phyloP scores from a whole-genome alignment of 2,329 filamentous ascomycete species.

The Penicillium concentricum region DNA sequence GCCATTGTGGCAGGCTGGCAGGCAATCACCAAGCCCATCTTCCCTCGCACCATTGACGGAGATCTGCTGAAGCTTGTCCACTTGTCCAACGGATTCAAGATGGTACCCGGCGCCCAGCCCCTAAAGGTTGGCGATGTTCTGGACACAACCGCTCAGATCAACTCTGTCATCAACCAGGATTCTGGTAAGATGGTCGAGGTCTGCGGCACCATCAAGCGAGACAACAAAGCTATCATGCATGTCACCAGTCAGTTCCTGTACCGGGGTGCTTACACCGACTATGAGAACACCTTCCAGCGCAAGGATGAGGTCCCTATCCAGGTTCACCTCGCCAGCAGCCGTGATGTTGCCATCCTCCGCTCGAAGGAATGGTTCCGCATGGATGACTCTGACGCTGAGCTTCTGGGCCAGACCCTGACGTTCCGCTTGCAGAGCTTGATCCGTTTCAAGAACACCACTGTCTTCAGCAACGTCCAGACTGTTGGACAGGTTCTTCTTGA shows the following conservation, averaged over 20 bases:
- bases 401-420: conserved; percentile 87
- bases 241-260: conserved; percentile 98
- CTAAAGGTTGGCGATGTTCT: conserved; percentile 94
- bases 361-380: conserved; percentile 98
- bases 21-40: conserved; percentile 98
- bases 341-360: conserved; percentile 88
- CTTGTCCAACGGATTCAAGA: conserved; percentile 95
- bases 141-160: conserved; percentile 90
- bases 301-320: conserved; percentile 96
- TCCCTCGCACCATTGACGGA: conserved; percentile 92
- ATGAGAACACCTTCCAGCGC: conserved; percentile 97
- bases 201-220: conserved; percentile 89
- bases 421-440: conserved; percentile 94
- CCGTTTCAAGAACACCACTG: conserved; percentile 89
- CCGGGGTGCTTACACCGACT: conserved; percentile 88
- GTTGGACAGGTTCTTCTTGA: conserved; percentile 89
- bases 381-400: conserved; percentile 78
- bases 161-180: conserved; percentile 96
- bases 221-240: conserved; percentile 88
- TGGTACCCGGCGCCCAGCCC: conserved; percentile 92
- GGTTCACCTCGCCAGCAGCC: conserved; percentile 78
- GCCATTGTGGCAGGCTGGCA: conserved; percentile 99
- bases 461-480: conserved; percentile 90
- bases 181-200: conserved; percentile 99
- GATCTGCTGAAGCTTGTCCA: conserved; percentile 95